These are phyloP conservation scores for Solanum chilense DNA, from an alignment of 257 asterid species.

Conservation along the genomic window DNA sequence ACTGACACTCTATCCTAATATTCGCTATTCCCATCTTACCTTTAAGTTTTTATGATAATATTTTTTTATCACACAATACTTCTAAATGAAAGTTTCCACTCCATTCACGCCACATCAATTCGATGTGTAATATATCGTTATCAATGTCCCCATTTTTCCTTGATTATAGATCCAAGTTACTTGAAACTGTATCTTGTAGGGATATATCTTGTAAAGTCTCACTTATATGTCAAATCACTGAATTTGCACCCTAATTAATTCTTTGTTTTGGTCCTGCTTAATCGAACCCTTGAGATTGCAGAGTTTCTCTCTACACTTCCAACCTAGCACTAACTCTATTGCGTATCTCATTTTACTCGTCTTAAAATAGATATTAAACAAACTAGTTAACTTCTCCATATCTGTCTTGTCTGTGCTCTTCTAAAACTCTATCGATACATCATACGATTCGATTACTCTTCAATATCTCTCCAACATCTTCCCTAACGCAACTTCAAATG, in stretches of 20 bases:
- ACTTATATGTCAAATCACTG: no score
- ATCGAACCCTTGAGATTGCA: neutral
- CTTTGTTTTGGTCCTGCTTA: neutral
- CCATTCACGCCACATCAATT: neutral
- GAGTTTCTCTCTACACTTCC: neutral
- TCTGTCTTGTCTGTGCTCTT: no score
- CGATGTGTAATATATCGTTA: neutral
- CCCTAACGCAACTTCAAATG: no score
- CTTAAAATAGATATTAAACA: no score
- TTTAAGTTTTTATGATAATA: no score
- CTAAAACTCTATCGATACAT: no score
- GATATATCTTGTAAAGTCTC: neutral
- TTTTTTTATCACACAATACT: neutral
- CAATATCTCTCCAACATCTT: no score
- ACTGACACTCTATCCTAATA: neutral
- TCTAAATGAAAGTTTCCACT: neutral
- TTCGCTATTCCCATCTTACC: neutral
- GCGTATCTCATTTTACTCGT: no score
- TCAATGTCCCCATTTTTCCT: neutral
- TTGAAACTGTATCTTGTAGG: neutral
- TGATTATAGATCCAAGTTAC: neutral
- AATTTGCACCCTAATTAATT: no score
- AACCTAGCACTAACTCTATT: neutral
- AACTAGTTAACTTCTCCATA: no score
- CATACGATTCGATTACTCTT: no score